Evolutionary conservation across 2,329 filamentous ascomycete species (phyloP), one percentile per base, ranked within the genome.

Genomic region (Byssoonygena ceratinophila): DNA sequence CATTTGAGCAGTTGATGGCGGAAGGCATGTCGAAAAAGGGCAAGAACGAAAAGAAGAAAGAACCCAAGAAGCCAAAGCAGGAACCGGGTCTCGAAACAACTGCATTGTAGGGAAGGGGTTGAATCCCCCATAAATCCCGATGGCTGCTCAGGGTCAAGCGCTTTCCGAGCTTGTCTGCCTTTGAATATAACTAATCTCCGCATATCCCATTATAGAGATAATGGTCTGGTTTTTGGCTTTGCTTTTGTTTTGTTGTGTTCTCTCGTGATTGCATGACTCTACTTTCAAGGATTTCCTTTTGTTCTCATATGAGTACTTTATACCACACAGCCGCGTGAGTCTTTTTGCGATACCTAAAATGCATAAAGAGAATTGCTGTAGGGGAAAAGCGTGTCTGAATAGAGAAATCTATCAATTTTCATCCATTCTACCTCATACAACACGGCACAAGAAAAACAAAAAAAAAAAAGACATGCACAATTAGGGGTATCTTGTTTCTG

Each of bases 21-120:
- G 92, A 98, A 67, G 91, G 91, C 3, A 89, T 90, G 53, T 85
- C 89, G 51, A 97, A 97, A 79, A 95, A 96, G 72, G 88, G 92
- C 59, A 78, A 80, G 64, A 85, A 91, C 63, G 81, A 86, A 53
- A 84, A 88, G 66, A 73, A 73, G 75, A 80, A 74, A 36, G 45
- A 51, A 9, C 12, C 39, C 31, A 55, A 55, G 43, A 44, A 51
- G 23, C 6, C 40, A 16, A 40, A 50, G 29, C 22, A 46, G 37
- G 49, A 73, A 71, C 62, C 63, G 64, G 50, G 61, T 64, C 29
- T 39, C 1, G 49, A 51, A 45, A 14, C 20, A 14, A 45, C 22
- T 27, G 29, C 49, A 20, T 44, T 40, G 14, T 51, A 51, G 18
- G 25, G 11, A 12, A 4, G 11, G 16, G 18, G 14, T 14, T 23